phyloP scores from a whole-genome alignment of 257 asterid genomes.

The Capsicum baccatum region DNA sequence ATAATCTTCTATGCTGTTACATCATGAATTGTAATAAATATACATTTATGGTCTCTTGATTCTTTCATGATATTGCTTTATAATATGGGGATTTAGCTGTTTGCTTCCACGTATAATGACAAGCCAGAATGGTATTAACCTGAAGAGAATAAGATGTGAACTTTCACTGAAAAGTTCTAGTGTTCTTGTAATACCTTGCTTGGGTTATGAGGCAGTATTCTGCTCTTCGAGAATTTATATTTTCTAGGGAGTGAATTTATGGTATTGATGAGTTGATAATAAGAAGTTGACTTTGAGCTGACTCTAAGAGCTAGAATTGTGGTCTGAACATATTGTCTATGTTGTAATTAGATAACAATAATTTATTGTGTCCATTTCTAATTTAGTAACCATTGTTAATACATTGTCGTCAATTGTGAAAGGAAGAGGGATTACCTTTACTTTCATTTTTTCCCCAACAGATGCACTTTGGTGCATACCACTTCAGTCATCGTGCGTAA shows the following conservation, averaged over 20 bases:
- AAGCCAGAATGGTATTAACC: background rate
- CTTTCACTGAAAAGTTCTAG: conserved; percentile 9
- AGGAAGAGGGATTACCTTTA: conserved; percentile 22
- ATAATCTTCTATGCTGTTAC: conserved; percentile 20
- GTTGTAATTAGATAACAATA: background rate
- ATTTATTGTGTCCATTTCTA: conserved; percentile 3
- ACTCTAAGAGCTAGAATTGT: conserved; percentile 22
- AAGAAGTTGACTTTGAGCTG: conserved; percentile 6
- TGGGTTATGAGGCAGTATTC: conserved; percentile 25
- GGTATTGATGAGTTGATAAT: conserved; percentile 5
- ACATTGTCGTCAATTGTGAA: background rate
- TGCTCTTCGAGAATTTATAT: background rate
- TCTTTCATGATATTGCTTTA: background rate
- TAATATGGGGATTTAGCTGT: background rate
- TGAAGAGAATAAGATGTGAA: background rate
- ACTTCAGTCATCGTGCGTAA: background rate
- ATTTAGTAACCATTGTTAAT: background rate
- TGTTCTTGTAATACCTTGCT: background rate
- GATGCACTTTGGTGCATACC: background rate
- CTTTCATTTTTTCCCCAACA: background rate
- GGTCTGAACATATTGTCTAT: background rate
- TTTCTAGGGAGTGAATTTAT: conserved; percentile 16
- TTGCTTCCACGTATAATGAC: conserved; percentile 6
- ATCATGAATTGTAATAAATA: conserved; percentile 21
- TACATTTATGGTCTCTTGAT: background rate